Base-by-base conservation (phyloP, 352 stramenopile species). In the Phytophthora gonapodyides region DNA sequence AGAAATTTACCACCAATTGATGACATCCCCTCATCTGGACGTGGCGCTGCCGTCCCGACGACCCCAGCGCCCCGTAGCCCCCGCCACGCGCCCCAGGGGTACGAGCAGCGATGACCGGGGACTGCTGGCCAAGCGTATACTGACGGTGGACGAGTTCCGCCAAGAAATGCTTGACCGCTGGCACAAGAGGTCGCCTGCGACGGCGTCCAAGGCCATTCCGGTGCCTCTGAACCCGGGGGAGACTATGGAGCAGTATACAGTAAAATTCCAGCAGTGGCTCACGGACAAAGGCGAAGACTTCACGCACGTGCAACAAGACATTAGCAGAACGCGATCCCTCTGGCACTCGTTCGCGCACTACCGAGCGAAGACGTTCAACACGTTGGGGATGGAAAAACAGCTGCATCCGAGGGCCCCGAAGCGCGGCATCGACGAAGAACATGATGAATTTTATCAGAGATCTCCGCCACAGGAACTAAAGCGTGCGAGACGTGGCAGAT, bases 361-460 rank as follows among this genome's bases (percentile, higher is more conserved):
- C 9, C 34, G 54, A 47, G 33, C 34, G 7, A 33, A 19, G 21
- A 34, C 13, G 11, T n/a, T 21, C 17, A 13, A 21, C 30, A 7
- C 17, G 9, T 11, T 35, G 21, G 24, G 16, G 34, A 13, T 13
- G 3, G 34, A 30, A 31, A 41, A 40, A 24, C 27, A 9, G 27
- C 27, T 6, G 27, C 27, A 8, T 7, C 27, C 27, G 27, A 31
- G 27, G 6, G 27, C 27, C 27, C 27, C 27, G 10, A 67, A 62
- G 17, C 59, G 59, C 59, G 65, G 34, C 19, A 34, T 65, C 15
- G 47, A 65, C 17, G 35, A 44, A 21, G 55, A 61, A n/a, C 64
- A 56, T 16, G 61, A 65, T 16, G 46, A 5, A 16, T 62, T 63
- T 10, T 57, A 65, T 9, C 40, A 45, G 27, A 46, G 36, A 5